Percentiles rank a stretch among this genome's conserved stretches.
Evolutionary conservation across 2,329 filamentous ascomycete genomes (phyloP).

Genomic region (Fusarium redolens): DNA sequence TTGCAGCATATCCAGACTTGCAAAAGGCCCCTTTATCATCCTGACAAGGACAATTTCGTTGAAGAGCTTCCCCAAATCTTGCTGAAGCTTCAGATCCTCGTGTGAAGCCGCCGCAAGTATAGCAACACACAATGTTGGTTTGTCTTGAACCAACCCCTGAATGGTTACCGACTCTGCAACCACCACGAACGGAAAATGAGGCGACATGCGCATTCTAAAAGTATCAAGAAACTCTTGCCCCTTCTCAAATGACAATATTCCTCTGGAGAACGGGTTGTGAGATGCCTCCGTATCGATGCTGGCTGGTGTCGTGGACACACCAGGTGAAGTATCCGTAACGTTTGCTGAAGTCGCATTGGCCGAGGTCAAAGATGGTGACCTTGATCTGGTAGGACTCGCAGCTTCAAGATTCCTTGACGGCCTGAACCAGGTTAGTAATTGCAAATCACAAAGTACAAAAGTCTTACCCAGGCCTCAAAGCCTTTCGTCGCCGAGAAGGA

Average conservation of each 20-base stretch:
- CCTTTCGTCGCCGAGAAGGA: conserved; percentile 44
- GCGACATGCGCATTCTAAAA: conserved; percentile 42
- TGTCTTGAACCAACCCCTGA: conserved; percentile 34
- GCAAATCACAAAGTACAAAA: neutral
- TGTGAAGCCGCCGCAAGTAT: conserved; percentile 44
- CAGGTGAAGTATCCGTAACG: conserved; percentile 4
- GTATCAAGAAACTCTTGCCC: conserved; percentile 43
- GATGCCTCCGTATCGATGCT: conserved; percentile 33
- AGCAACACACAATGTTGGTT: conserved; percentile 45
- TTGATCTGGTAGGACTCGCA: conserved; percentile 17
- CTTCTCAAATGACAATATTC: conserved; percentile 36
- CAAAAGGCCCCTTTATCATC: conserved; percentile 42
- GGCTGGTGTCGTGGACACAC: conserved; percentile 1
- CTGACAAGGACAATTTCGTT: conserved; percentile 43
- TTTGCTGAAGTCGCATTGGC: conserved; percentile 14
- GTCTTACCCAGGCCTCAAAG: conserved; percentile 30
- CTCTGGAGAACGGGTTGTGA: conserved; percentile 38
- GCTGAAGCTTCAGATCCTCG: conserved; percentile 40
- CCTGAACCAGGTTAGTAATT: neutral
- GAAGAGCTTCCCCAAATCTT: conserved; percentile 43
- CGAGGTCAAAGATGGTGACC: conserved; percentile 29
- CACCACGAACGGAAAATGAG: conserved; percentile 48
- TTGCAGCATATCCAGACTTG: conserved; percentile 47
- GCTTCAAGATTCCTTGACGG: conserved; percentile 26
- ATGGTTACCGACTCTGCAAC: conserved; percentile 32